Conservation (phyloP, 2,329 filamentous ascomycete genomes). For the Diaporthe aspalathi region DNA sequence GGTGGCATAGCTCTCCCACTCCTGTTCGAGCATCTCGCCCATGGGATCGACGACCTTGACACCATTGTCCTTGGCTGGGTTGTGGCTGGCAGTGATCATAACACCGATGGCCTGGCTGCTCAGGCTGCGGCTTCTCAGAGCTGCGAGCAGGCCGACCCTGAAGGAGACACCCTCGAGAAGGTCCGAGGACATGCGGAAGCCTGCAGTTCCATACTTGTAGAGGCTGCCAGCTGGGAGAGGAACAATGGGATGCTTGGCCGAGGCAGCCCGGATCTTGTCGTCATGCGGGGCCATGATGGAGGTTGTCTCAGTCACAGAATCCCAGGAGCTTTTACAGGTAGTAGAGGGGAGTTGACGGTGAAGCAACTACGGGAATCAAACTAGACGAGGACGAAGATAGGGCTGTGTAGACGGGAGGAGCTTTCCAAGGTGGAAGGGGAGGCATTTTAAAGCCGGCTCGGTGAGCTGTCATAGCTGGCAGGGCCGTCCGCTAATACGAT, state of each 20-base stretch:
- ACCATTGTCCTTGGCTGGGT: conserved; percentile 89
- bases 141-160: conserved; percentile 88
- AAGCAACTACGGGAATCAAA: conserved; percentile 1
- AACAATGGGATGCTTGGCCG: conserved; percentile 71
- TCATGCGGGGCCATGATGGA: conserved; percentile 58
- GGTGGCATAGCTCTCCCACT: conserved; percentile 93
- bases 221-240: conserved; percentile 57
- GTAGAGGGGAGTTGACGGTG: background rate
- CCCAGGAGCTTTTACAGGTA: conserved; percentile 10
- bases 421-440: conserved; percentile 1
- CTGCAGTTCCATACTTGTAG: conserved; percentile 75
- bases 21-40: conserved; percentile 97
- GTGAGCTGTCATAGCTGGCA: conserved; percentile 23
- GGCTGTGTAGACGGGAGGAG: conserved; percentile 8
- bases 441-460: conserved; percentile 19
- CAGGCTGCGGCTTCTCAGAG: conserved; percentile 89
- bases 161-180: conserved; percentile 93
- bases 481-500: conserved; percentile 20
- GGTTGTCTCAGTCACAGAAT: conserved; percentile 28
- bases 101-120: conserved; percentile 93
- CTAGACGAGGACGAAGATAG: conserved; percentile 9
- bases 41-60: conserved; percentile 97
- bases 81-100: conserved; percentile 96
- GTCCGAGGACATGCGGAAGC: conserved; percentile 78
- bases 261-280: conserved; percentile 67